Percentiles rank a stretch among this genome's conserved stretches.
phyloP scores from a whole-genome alignment of 2,329 filamentous ascomycete genomes.

The Phialemonium atrogriseum region DNA sequence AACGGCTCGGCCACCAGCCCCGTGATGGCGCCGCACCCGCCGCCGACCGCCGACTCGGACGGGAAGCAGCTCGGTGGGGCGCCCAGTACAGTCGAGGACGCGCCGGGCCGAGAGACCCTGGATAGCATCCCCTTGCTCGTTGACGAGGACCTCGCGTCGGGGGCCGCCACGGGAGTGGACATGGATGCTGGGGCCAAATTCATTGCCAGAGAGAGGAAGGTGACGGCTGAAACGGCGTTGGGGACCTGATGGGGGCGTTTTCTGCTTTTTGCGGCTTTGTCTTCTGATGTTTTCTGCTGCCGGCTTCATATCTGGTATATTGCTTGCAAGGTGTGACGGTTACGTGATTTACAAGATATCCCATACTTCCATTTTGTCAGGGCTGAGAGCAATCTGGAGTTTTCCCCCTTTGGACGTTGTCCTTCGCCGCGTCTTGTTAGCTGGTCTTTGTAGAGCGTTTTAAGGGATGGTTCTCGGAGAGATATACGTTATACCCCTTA shows the following conservation, averaged over 20 bases:
- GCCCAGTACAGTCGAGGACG: conserved; percentile 10
- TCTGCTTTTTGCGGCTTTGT: no score
- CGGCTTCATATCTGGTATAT: no score
- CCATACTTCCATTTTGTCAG: no score
- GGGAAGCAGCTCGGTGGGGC: conserved; percentile 12
- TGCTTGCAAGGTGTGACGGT: no score
- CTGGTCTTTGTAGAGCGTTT: no score
- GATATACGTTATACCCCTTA: no score
- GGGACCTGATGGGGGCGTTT: neutral
- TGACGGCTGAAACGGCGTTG: neutral
- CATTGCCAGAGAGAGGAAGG: conserved; percentile 37
- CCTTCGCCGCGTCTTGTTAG: no score
- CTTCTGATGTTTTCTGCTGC: neutral
- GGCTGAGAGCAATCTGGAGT: no score
- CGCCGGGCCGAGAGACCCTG: conserved; percentile 26
- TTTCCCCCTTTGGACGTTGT: no score
- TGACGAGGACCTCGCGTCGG: conserved; percentile 28
- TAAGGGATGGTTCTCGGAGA: no score
- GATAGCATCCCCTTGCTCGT: conserved; percentile 51
- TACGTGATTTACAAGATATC: no score
- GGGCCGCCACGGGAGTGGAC: conserved; percentile 14
- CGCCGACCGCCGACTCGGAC: conserved; percentile 9
- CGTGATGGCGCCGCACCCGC: conserved; percentile 25
- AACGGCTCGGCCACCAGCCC: conserved; percentile 35
- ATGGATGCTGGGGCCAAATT: conserved; percentile 37